Base-by-base conservation (phyloP, 371 early-diverging fungal genomes). In the Apophysomyces ossiformis region DNA sequence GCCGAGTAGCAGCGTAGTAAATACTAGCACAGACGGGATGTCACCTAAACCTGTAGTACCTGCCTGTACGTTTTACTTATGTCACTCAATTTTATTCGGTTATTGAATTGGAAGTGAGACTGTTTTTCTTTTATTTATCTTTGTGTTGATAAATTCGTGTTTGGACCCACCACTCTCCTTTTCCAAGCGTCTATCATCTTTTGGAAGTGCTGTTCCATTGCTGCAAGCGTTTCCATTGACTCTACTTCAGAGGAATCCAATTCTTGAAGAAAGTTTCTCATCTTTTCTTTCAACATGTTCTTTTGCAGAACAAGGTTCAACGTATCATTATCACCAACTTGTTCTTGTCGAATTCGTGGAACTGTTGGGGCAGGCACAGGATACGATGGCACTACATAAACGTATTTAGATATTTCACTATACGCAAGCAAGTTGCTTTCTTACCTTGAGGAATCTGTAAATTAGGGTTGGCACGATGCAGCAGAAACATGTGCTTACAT, bases 111-210 rank as follows among this genome's bases (percentile, higher is more conserved):
- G 47, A 6, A 13, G 18, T 46, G 12, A 16, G n/a, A n/a, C n/a
- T n/a, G n/a, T n/a, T n/a, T n/a, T n/a, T n/a, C n/a, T 46, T 41
- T 7, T 16, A 46, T 46, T n/a, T 46, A n/a, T 46, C 47, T 46
- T 46, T 46, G 47, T 46, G 47, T 46, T 46, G 47, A 46, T 5
- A 46, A 46, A 6, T 46, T 16, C n/a, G 7, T n/a, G n/a, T 46
- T 13, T 46, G 47, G 47, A 16, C n/a, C 13, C 18, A 46, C 7
- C 13, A 11, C n/a, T 16, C n/a, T 7, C n/a, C 47, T 46, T 46
- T 5, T 46, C 47, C 47, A 46, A 46, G 13, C 47, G n/a, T 46
- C 47, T 46, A 46, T 16, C 8, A 46, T 6, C 13, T 5, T n/a
- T 16, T 46, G 7, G 7, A 46, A 46, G 3, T 46, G 47, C 1